Evolutionary conservation across 192 early-diverging fungal species (phyloP), one percentile per base, ranked within the genome.

Genomic region (Chytriomyces sp.): DNA sequence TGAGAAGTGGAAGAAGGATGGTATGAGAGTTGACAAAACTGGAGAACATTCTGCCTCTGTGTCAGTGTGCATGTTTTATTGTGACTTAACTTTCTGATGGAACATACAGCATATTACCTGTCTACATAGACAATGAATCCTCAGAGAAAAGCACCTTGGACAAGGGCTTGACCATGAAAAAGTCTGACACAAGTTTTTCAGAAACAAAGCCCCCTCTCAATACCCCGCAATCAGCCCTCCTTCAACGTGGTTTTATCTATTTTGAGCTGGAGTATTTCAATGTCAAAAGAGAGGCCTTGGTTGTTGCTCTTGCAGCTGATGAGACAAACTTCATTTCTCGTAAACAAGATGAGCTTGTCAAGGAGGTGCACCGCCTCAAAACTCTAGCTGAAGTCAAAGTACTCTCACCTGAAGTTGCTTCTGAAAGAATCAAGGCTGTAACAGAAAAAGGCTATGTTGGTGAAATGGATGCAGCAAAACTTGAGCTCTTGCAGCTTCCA

Each of bases 1-100:
- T 61, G 63, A 44, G 36, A 80, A 66, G 65, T 58, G 59, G 59
- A 64, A 63, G 55, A 52, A 70, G 36, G 84, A 85, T 75, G 84
- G 84, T 0, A 68, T 85, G n/a, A 69, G 70, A 67, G 64, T 81
- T 36, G 54, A 55, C 0, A 12, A 60, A 2, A 76, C 39, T 5
- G 76, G 72, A 4, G 33, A 12, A 12, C 12, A 49, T 2, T 12
- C 14, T 49, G 44, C n/a, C n/a, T 49, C 44, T 22, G 22, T 22
- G 44, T 49, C 44, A 49, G 14, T 12, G 12, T 12, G 12, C 82
- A 79, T 4, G 49, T 84, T 55, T 84, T 81, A 54, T 66, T 75
- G 22, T 22, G 37, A 28, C 55, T 1, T 25, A 8, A 8, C n/a
- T 25, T 0, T 28, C 55, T 1, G 8, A 28, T 10, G 28, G n/a